These are phyloP conservation scores for Dicorynia guianensis DNA, from an alignment of 306 rosid species.

Conservation along the genomic window DNA sequence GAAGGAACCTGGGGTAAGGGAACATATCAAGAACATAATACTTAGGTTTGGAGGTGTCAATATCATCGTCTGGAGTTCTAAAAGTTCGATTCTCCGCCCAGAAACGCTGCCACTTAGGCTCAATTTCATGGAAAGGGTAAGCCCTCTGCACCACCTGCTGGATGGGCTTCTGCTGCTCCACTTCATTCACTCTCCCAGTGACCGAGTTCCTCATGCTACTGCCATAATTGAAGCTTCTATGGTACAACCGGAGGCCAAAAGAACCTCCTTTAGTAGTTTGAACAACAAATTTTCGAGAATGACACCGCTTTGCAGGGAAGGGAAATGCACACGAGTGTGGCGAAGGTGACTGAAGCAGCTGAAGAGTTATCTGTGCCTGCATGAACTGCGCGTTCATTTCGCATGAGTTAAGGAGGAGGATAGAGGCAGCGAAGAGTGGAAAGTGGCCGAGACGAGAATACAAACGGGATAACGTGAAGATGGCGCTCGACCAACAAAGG, in stretches of 20 bases:
- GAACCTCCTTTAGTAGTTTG: constrained; percentile 13
- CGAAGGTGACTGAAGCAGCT: constrained; percentile 37
- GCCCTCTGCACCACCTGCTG: constrained; percentile 54
- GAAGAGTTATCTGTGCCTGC: constrained; percentile 36
- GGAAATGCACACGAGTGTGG: constrained; percentile 34
- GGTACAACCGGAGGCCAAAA: constrained; percentile 43
- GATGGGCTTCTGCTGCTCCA: constrained; percentile 46
- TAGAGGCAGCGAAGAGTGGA: constrained; percentile 12
- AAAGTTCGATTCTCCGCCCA: constrained; percentile 85
- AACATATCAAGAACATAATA: constrained; percentile 95
- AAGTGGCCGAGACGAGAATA: constrained; percentile 26
- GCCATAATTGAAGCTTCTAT: constrained; percentile 33
- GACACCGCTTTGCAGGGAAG: constrained; percentile 36
- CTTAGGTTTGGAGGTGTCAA: constrained; percentile 87
- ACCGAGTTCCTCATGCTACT: constrained; percentile 42
- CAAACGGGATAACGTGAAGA: constrained; percentile 15
- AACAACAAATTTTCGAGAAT: constrained; percentile 43
- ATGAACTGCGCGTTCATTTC: constrained; percentile 54
- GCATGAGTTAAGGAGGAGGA: constrained; percentile 36
- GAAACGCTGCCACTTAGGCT: constrained; percentile 86
- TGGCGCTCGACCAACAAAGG: not conserved
- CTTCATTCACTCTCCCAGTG: constrained; percentile 37
- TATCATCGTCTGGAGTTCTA: constrained; percentile 84
- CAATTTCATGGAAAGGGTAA: constrained; percentile 80
- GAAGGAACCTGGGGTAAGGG: constrained; percentile 89